Evolutionary conservation across 2,329 filamentous ascomycete species (phyloP), one percentile per base, ranked within the genome.

Genomic region (Beauveria medogensis): DNA sequence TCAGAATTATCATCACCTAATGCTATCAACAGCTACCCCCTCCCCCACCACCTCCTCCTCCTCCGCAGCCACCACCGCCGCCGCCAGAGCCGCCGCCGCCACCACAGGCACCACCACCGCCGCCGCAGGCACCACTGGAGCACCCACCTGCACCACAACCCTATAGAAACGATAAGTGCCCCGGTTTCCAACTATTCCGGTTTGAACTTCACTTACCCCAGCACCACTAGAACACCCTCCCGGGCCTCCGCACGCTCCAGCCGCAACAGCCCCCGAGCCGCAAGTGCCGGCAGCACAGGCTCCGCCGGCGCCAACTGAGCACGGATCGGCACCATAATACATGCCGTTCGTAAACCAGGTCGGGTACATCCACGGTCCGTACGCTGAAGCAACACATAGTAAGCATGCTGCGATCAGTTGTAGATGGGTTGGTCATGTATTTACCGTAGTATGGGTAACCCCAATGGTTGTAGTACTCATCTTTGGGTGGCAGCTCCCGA

Each of bases 381-480:
- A 80, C 69, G 80, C 69, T 71, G 24, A 14, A 37, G 43, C 12
- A 8, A 6, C 10, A 43, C 8, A 34, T n/a, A 5, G 26, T 24
- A 22, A 46, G 41, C 26, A 28, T 4, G 7, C 37, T 26, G 24
- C 28, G 28, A 30, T 30, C 28, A 1, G 10, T 30, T 30, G 28
- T 30, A 30, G 28, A 30, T 30, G 28, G 28, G 28, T 9, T 30
- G 18, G 5, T 3, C 2, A 6, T 41, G 12, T 64, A 67, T 61
- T 52, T 54, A 70, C 69, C 76, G 62, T 76, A 71, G 63, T 82
- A 83, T 0, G 73, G 70, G 55, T 80, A 80, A 0, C 82, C 82
- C 82, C 82, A 84, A 67, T 83, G 77, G 55, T 75, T 69, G 62
- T 80, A 80, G 60, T 81, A 84, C 44, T 79, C 69, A 4, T 82